A percentile compares a stretch with the other conserved stretches of the same genome.
Evolutionary conservation across 495 filamentous ascomycete species (phyloP).

Genomic region (Lasiosphaeris hirsuta): DNA sequence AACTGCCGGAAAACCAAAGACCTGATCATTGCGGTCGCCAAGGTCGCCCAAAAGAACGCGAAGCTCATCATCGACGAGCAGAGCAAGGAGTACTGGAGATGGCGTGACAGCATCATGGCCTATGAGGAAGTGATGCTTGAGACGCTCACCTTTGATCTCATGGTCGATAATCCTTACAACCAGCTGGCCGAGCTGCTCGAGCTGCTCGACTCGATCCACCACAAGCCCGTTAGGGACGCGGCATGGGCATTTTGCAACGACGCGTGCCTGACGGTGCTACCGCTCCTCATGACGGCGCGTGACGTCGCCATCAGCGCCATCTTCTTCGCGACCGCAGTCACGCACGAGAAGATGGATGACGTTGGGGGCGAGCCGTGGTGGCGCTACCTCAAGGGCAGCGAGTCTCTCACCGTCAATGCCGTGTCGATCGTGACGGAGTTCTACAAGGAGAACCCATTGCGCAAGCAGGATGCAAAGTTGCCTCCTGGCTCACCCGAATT

Average conservation of each 20-base stretch:
- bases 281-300: conserved; percentile 72
- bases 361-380: conserved; percentile 83
- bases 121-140: conserved; percentile 92
- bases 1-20: conserved; percentile 92
- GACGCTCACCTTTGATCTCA: conserved; percentile 87
- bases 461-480: conserved; percentile 40
- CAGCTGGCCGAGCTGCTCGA: conserved; percentile 74
- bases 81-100: conserved; percentile 93
- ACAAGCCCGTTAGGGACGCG: conserved; percentile 73
- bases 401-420: conserved; percentile 58
- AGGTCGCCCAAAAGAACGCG: conserved; percentile 90
- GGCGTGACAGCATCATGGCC: conserved; percentile 86
- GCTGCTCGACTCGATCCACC: conserved; percentile 63
- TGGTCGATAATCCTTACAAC: conserved; percentile 79
- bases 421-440: conserved; percentile 69
- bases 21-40: conserved; percentile 84
- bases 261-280: conserved; percentile 74
- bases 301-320: conserved; percentile 82
- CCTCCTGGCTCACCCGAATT: conserved; percentile 41
- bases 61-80: conserved; percentile 88
- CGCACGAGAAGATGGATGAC: conserved; percentile 67
- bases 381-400: conserved; percentile 63
- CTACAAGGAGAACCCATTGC: conserved; percentile 65
- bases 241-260: conserved; percentile 94
- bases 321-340: conserved; percentile 75